Conservation (phyloP, 805 yeast species). For the Saccharomycopsis fibuligera region DNA sequence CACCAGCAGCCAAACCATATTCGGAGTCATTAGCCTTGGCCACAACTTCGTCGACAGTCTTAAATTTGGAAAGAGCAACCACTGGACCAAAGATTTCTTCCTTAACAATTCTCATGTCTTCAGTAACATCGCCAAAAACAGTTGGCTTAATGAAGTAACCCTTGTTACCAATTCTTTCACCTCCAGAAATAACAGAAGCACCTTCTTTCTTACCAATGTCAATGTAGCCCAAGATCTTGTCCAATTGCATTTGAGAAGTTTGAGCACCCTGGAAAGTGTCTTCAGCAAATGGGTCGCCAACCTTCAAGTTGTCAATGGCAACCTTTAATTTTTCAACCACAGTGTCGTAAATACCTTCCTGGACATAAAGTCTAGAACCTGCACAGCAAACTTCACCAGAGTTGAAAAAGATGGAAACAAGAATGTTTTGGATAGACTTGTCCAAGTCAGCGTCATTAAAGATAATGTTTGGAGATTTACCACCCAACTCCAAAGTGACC, state of each 20-base stretch:
- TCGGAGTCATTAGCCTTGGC: slow-evolving; percentile 62
- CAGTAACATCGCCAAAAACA: slow-evolving; percentile 60
- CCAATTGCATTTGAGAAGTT: slow-evolving; percentile 61
- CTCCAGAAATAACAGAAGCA: slow-evolving; percentile 65
- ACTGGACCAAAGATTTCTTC: slow-evolving; percentile 84
- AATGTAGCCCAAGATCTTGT: slow-evolving; percentile 62
- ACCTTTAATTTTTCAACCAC: slow-evolving; percentile 51
- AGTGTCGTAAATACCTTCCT: slow-evolving; percentile 63
- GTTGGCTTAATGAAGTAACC: slow-evolving; percentile 75
- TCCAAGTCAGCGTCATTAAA: slow-evolving; percentile 62
- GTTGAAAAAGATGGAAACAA: slow-evolving; percentile 67
- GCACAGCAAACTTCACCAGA: slow-evolving; percentile 83
- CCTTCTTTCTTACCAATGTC: slow-evolving; percentile 62
- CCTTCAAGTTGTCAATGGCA: slow-evolving; percentile 51
- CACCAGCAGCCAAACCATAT: slow-evolving; percentile 78
- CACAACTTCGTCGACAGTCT: slow-evolving; percentile 60
- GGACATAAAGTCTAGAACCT: slow-evolving; percentile 73
- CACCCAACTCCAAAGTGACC: slow-evolving; percentile 78
- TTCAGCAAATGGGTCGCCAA: slow-evolving; percentile 72
- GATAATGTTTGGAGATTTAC: slow-evolving; percentile 74
- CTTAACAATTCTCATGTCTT: slow-evolving; percentile 54
- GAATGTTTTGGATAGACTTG: slow-evolving; percentile 44
- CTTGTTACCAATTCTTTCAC: slow-evolving; percentile 54
- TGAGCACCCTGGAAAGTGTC: slow-evolving; percentile 72
- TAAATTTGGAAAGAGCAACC: slow-evolving; percentile 62